These are phyloP conservation scores for Verticillium dahliae DNA, from an alignment of 2,329 filamentous ascomycete genomes.

Conservation along the genomic window DNA sequence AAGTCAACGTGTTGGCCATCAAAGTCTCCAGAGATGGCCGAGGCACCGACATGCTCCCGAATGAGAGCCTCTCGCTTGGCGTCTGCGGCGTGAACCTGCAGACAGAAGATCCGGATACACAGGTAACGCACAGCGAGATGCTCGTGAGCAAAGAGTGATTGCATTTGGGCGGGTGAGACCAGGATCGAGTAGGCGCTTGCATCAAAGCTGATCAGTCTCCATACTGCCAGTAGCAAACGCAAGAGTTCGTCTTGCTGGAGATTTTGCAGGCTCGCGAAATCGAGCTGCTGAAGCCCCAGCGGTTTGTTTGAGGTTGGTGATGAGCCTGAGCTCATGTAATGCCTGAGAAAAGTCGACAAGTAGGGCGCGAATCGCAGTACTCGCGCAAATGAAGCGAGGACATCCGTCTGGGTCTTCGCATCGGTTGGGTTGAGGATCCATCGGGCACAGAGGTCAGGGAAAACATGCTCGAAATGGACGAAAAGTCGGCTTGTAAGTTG, in stretches of 20 bases:
- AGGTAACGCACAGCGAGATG: slow-evolving; percentile 66
- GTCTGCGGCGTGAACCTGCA: slow-evolving; percentile 75
- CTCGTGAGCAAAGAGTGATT: slow-evolving; percentile 58
- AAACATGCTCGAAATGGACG: slow-evolving; percentile 64
- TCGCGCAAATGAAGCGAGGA: slow-evolving; percentile 69
- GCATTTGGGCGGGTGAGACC: slow-evolving; percentile 61
- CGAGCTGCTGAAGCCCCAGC: slow-evolving; percentile 1
- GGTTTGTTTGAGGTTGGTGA: neutral
- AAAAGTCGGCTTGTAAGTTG: slow-evolving; percentile 68
- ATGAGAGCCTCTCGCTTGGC: slow-evolving; percentile 68
- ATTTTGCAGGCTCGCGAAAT: slow-evolving; percentile 3
- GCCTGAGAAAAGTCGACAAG: slow-evolving; percentile 65
- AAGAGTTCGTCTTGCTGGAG: slow-evolving; percentile 17
- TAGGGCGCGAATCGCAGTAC: slow-evolving; percentile 78
- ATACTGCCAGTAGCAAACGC: slow-evolving; percentile 57
- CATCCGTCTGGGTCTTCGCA: slow-evolving; percentile 27
- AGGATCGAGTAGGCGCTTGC: slow-evolving; percentile 57
- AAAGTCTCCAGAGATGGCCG: slow-evolving; percentile 61
- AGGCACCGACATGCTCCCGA: slow-evolving; percentile 53
- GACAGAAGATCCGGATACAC: slow-evolving; percentile 72
- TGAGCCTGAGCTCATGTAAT: slow-evolving; percentile 20
- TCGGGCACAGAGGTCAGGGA: slow-evolving; percentile 76
- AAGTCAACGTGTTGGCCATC: slow-evolving; percentile 76
- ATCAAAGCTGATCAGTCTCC: slow-evolving; percentile 75
- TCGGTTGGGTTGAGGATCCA: slow-evolving; percentile 54